These are phyloP conservation scores for Hypomontagnella monticulosa DNA, from an alignment of 495 filamentous ascomycete genomes.

Conservation along the genomic window DNA sequence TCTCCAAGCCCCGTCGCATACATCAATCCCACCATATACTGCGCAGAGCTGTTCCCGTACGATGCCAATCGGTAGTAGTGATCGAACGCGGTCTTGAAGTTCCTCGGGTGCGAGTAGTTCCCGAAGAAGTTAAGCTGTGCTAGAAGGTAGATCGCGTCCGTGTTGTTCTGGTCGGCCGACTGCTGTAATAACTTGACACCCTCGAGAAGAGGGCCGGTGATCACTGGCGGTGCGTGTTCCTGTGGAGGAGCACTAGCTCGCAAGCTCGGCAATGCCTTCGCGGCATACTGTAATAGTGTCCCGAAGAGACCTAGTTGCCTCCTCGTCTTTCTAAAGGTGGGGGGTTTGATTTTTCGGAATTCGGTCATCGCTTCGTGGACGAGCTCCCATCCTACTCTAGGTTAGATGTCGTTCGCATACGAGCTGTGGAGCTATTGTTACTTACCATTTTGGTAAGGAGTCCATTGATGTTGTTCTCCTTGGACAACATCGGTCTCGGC, in stretches of 20 bases:
- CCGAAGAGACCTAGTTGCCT: conserved; percentile 53
- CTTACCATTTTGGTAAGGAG: conserved; percentile 47
- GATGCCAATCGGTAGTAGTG: conserved; percentile 83
- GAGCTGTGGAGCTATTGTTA: neutral
- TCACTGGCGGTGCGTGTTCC: conserved; percentile 34
- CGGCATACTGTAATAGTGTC: conserved; percentile 47
- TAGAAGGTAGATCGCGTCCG: conserved; percentile 89
- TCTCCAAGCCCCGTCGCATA: conserved; percentile 92
- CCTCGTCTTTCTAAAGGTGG: conserved; percentile 47
- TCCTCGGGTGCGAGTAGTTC: conserved; percentile 87
- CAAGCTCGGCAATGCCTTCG: conserved; percentile 56
- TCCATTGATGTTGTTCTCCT: conserved; percentile 35
- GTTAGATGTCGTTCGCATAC: conserved; percentile 22
- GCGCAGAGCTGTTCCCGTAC: conserved; percentile 87
- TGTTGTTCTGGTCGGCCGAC: conserved; percentile 77
- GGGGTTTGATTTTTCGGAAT: conserved; percentile 54
- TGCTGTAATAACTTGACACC: conserved; percentile 79
- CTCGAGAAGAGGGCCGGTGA: conserved; percentile 55
- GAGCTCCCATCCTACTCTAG: conserved; percentile 53
- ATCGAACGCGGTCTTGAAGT: conserved; percentile 83
- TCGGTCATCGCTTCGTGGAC: conserved; percentile 55
- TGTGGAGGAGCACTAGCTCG: conserved; percentile 53
- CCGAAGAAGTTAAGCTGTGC: conserved; percentile 98
- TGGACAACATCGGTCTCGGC: conserved; percentile 43
- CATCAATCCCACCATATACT: conserved; percentile 96